phyloP scores from a whole-genome alignment of 1,139 yeast species.

The Diutina ranongensis region DNA sequence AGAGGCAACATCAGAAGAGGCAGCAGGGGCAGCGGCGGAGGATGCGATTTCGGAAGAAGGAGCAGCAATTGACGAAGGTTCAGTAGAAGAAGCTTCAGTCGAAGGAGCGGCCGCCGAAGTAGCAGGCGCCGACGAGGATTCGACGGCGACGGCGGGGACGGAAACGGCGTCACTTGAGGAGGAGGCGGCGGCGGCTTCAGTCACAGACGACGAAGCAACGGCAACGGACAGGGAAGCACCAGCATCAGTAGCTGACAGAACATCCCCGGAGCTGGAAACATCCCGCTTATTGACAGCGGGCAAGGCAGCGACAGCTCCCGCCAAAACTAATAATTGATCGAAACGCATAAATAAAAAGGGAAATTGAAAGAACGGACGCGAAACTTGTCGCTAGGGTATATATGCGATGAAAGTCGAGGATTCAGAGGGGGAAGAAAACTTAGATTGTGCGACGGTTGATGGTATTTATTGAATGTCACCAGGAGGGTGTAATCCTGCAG shows the following conservation, averaged over 20 bases:
- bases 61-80: not conserved
- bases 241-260: not conserved
- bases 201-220: not conserved
- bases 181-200: not conserved
- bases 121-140: not conserved
- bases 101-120: not conserved
- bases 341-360: constrained; percentile 2
- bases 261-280: not conserved
- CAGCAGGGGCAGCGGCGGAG: not conserved
- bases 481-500: too few species aligned
- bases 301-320: constrained; percentile 3
- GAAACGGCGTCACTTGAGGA: too few species aligned
- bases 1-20: not conserved
- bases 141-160: too few species aligned
- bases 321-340: constrained; percentile 1
- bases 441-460: not conserved
- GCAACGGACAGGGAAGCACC: not conserved
- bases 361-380: constrained; percentile 4
- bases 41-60: not conserved
- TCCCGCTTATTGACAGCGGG: not conserved
- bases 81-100: not conserved
- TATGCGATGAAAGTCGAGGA: not conserved
- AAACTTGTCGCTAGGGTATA: not conserved
- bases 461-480: not conserved
- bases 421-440: not conserved